A percentile compares a stretch with the other conserved stretches of the same genome.
Conservation (phyloP, 2,329 filamentous ascomycete genomes). For the Diplodia corticola region DNA sequence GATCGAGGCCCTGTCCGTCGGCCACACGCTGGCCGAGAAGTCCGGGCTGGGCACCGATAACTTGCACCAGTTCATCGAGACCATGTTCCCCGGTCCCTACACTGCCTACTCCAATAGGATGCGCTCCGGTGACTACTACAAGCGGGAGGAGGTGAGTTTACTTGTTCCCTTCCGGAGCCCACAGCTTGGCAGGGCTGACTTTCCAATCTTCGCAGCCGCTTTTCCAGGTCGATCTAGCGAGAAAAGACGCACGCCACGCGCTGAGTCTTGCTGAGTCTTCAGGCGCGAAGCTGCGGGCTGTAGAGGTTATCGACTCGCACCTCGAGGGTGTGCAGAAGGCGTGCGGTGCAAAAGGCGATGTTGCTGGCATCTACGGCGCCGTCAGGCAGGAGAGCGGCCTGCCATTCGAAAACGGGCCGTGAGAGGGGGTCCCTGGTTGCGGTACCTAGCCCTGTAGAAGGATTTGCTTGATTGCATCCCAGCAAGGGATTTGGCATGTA, state of each 20-base stretch:
- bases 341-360: conserved; percentile 70
- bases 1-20: conserved; percentile 76
- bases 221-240: conserved; percentile 77
- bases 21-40: conserved; percentile 77
- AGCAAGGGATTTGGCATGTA: neutral
- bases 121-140: conserved; percentile 73
- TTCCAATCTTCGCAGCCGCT: conserved; percentile 55
- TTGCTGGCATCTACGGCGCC: conserved; percentile 80
- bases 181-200: neutral
- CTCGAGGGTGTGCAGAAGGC: conserved; percentile 69
- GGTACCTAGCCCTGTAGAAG: neutral
- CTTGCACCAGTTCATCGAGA: conserved; percentile 69
- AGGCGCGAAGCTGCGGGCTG: conserved; percentile 63
- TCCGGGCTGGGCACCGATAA: conserved; percentile 70
- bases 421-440: neutral
- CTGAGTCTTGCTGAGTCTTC: conserved; percentile 62
- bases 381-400: conserved; percentile 73
- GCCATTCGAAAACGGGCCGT: conserved; percentile 63
- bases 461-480: neutral
- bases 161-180: too few species aligned
- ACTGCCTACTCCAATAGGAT: conserved; percentile 74
- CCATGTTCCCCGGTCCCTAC: conserved; percentile 75
- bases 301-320: conserved; percentile 69
- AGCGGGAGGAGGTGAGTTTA: conserved; percentile 57
- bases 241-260: conserved; percentile 80